phyloP scores from a whole-genome alignment of 2,329 filamentous ascomycete species.

The Teratosphaeria destructans region DNA sequence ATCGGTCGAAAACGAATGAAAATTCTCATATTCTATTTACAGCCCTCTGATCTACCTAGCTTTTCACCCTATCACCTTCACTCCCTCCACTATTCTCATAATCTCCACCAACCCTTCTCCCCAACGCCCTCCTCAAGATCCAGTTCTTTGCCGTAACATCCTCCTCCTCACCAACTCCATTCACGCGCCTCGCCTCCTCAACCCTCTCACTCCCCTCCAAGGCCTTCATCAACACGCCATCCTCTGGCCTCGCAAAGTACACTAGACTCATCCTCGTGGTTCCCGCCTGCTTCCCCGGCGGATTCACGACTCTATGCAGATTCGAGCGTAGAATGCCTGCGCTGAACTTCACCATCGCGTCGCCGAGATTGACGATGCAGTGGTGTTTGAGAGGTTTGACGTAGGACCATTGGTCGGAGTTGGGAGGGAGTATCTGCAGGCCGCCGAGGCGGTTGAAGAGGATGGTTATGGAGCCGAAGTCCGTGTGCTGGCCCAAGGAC shows the following conservation, averaged over 20 bases:
- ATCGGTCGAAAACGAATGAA: no score
- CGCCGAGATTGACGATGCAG: slow-evolving; percentile 37
- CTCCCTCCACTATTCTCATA: slow-evolving; percentile 27
- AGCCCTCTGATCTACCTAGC: neutral
- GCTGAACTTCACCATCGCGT: slow-evolving; percentile 35
- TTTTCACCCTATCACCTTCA: slow-evolving; percentile 13
- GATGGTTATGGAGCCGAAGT: slow-evolving; percentile 45
- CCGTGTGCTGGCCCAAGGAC: slow-evolving; percentile 43
- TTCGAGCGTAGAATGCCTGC: slow-evolving; percentile 23
- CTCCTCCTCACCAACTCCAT: slow-evolving; percentile 27
- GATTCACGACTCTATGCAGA: slow-evolving; percentile 39
- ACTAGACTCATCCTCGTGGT: slow-evolving; percentile 42
- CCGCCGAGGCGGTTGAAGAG: slow-evolving; percentile 47
- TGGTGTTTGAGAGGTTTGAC: slow-evolving; percentile 40
- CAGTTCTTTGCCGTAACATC: slow-evolving; percentile 24
- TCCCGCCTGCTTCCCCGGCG: slow-evolving; percentile 38
- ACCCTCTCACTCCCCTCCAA: slow-evolving; percentile 20
- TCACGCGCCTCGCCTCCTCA: slow-evolving; percentile 12
- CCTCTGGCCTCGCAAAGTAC: slow-evolving; percentile 44
- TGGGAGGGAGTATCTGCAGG: slow-evolving; percentile 40
- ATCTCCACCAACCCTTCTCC: slow-evolving; percentile 23
- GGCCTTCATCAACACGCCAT: slow-evolving; percentile 33
- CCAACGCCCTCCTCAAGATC: slow-evolving; percentile 31
- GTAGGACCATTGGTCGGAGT: slow-evolving; percentile 36
- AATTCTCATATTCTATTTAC: neutral